phyloP scores from a whole-genome alignment of 805 yeast species.

The Sugiyamaella boreocaroliniensis region DNA sequence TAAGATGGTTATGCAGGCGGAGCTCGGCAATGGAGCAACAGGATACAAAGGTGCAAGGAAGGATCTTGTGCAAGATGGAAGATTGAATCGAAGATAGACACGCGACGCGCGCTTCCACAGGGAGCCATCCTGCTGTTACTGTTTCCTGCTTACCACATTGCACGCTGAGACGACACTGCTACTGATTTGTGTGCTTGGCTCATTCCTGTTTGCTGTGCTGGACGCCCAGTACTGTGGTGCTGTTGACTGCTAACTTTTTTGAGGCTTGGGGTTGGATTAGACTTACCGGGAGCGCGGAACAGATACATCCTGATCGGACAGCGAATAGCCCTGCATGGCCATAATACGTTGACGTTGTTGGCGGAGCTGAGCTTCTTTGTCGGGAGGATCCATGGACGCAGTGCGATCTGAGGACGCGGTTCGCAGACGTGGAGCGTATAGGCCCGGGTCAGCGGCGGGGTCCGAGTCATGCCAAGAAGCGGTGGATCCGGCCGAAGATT shows the following conservation, averaged over 20 bases:
- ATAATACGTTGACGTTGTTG: conserved; percentile 3
- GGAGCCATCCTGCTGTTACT: no score
- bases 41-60: no score
- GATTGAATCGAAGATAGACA: no score
- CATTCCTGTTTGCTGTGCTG: no score
- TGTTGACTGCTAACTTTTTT: neutral
- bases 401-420: neutral
- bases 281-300: conserved; percentile 1
- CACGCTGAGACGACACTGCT: no score
- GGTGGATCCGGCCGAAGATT: conserved; percentile 14
- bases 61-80: no score
- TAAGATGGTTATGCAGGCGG: no score
- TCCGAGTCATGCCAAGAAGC: conserved; percentile 3
- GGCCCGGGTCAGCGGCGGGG: neutral
- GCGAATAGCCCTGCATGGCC: conserved; percentile 5
- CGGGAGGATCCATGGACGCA: neutral
- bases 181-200: no score
- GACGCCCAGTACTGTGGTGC: no score
- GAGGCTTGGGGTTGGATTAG: neutral
- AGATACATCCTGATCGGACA: conserved; percentile 5
- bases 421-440: neutral
- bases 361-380: neutral
- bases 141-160: no score
- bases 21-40: no score
- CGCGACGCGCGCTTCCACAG: no score